phyloP scores from a whole-genome alignment of 2,329 filamentous ascomycete species.

The Calonectria honghensis region DNA sequence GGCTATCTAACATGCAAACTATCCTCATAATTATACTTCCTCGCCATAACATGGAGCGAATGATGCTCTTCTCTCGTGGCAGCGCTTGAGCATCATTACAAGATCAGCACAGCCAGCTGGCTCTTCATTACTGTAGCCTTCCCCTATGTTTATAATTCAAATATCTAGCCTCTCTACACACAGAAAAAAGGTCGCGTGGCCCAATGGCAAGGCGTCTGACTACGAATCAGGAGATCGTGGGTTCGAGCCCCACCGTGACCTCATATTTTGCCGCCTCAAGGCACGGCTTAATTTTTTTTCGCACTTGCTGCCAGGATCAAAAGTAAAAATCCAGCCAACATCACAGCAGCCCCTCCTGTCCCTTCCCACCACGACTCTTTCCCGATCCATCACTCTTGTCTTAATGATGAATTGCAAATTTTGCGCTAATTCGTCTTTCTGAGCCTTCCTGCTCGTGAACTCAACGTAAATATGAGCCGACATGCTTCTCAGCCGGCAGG shows the following conservation, averaged over 20 bases:
- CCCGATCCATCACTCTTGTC: too few species aligned
- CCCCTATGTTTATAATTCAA: too few species aligned
- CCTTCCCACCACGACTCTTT: too few species aligned
- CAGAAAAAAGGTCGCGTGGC: conserved; percentile 46
- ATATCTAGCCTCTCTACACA: fast-evolving
- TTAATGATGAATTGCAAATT: too few species aligned
- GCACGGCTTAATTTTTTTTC: background rate
- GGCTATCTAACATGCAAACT: too few species aligned
- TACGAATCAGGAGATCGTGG: conserved; percentile 60
- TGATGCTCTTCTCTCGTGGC: too few species aligned
- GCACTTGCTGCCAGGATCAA: background rate
- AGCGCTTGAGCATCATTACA: too few species aligned
- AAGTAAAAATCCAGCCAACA: background rate
- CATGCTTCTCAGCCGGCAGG: background rate
- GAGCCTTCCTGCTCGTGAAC: background rate
- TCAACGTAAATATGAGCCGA: background rate
- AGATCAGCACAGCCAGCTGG: too few species aligned
- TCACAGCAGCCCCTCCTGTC: too few species aligned
- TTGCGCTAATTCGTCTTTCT: background rate
- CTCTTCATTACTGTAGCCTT: too few species aligned
- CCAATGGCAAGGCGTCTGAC: conserved; percentile 60
- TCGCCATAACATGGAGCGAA: too few species aligned
- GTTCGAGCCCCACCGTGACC: conserved; percentile 56
- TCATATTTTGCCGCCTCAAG: background rate
- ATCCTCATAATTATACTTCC: too few species aligned